A percentile compares a stretch with the other conserved stretches of the same genome.
These are phyloP conservation scores for Marasmius oreades DNA, from an alignment of 1,284 basidiomycete genomes.

Conservation along the genomic window DNA sequence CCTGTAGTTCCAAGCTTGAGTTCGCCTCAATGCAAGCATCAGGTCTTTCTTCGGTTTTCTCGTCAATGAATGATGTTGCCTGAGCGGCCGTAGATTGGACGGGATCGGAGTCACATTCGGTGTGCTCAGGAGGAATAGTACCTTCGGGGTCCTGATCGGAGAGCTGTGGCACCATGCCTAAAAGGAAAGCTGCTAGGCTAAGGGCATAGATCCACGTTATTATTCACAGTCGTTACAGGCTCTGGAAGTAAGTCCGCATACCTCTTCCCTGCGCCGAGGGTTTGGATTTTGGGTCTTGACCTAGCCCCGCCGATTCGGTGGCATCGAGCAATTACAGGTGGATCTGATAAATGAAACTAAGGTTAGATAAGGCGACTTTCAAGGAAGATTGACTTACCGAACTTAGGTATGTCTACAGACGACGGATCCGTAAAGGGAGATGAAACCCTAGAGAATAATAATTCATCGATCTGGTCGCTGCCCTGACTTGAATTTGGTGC, in stretches of 20 bases:
- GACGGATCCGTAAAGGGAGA: conserved; percentile 17
- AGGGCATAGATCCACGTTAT: no score
- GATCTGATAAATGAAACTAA: conserved; percentile 18
- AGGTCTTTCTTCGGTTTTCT: not conserved
- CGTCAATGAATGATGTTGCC: not conserved
- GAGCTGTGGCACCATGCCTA: not conserved
- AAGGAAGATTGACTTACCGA: conserved; percentile 10
- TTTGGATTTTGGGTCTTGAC: not conserved
- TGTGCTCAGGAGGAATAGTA: not conserved
- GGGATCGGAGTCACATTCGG: not conserved
- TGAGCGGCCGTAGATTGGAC: not conserved
- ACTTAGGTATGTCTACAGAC: conserved; percentile 13
- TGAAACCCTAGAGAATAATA: conserved; percentile 3
- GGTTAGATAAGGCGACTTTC: not conserved
- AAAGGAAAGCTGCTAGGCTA: not conserved
- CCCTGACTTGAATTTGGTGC: not conserved
- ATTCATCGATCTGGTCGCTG: conserved; percentile 3
- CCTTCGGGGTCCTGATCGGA: not conserved
- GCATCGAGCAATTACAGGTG: conserved; percentile 19
- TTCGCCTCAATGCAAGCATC: not conserved
- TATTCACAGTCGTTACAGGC: no score
- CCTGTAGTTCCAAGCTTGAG: not conserved
- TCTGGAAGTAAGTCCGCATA: no score
- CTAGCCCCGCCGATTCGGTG: not conserved
- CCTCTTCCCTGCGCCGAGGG: not conserved